phyloP scores from a whole-genome alignment of 208 protist species.

The Acanthamoeba lenticulata region DNA sequence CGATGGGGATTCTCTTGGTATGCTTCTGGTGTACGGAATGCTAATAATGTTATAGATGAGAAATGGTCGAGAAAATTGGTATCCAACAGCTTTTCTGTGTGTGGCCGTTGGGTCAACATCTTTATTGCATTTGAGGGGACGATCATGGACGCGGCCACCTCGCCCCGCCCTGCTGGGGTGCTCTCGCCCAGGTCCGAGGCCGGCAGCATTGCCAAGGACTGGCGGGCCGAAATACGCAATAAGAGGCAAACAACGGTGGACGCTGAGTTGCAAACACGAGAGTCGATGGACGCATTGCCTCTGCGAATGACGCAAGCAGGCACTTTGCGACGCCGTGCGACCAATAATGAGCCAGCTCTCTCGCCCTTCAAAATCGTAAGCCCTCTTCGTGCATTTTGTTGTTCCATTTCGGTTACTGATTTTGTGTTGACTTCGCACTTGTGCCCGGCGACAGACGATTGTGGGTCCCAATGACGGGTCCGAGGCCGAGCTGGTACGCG shows the following conservation, averaged over 20 bases:
- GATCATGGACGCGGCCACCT: too few relatives aligned
- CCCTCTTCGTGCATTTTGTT: neutral
- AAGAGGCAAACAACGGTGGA: neutral
- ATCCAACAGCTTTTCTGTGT: too few relatives aligned
- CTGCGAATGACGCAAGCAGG: neutral
- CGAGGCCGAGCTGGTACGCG: slow-evolving; percentile 5
- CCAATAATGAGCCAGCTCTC: neutral
- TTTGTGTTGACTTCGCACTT: neutral
- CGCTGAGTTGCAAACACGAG: neutral
- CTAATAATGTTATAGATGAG: too few relatives aligned
- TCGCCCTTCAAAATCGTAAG: neutral
- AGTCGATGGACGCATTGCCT: neutral
- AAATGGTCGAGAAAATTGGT: too few relatives aligned
- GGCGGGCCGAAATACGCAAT: neutral
- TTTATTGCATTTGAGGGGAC: too few relatives aligned
- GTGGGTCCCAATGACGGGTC: slow-evolving; percentile 15
- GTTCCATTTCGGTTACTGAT: neutral
- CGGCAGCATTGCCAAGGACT: neutral
- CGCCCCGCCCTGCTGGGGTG: too few relatives aligned
- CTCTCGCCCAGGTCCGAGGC: too few relatives aligned
- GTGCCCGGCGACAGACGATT: too few relatives aligned
- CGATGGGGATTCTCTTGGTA: too few relatives aligned
- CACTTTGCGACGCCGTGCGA: neutral
- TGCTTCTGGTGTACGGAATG: too few relatives aligned
- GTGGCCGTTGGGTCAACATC: too few relatives aligned